Base-by-base conservation (phyloP, 1,284 basidiomycete species). In the Apiotrichum porosum region DNA sequence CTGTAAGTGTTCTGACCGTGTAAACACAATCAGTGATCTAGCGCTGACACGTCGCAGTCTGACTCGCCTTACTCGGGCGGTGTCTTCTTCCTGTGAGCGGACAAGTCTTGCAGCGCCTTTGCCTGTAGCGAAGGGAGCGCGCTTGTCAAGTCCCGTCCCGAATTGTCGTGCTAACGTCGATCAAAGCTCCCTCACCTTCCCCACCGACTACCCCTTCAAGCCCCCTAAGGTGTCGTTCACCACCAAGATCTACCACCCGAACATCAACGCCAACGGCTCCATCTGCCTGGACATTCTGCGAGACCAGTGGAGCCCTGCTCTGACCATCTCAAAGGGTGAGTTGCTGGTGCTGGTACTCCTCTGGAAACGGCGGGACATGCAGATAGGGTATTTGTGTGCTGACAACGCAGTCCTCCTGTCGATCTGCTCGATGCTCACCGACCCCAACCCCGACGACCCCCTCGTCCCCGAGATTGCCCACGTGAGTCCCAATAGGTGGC, bases 141-240 rank as follows among this genome's bases (percentile, higher is more conserved):
- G n/a, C n/a, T n/a, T n/a, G n/a, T n/a, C n/a, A n/a, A n/a, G n/a
- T n/a, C n/a, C n/a, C n/a, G n/a, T n/a, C n/a, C n/a, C n/a, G n/a
- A n/a, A n/a, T n/a, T n/a, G n/a, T n/a, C n/a, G n/a, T n/a, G n/a
- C n/a, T n/a, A n/a, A n/a, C n/a, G n/a, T n/a, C n/a, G n/a, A n/a
- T n/a, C n/a, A n/a, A 38, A 71, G 71, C 35, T 71, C 69, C 37
- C 59, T 78, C 44, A 75, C 72, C 51, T 76, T 77, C 73, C 69
- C 72, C 37, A 72, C 70, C 62, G 92, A 97, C 76, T 97, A 97
- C 79, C 92, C 92, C 35, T 95, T 97, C 84, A 94, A 94, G 80
- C 94, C 95, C 34, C 95, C 95, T 74, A 97, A 97, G 82, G 91
- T 98, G 75, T 88, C 86, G 77, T 98, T 99, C 78, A 92, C 89